These are phyloP conservation scores for Platanthera guangdongensis DNA, from an alignment of 106 monocot genomes.

Conservation along the genomic window DNA sequence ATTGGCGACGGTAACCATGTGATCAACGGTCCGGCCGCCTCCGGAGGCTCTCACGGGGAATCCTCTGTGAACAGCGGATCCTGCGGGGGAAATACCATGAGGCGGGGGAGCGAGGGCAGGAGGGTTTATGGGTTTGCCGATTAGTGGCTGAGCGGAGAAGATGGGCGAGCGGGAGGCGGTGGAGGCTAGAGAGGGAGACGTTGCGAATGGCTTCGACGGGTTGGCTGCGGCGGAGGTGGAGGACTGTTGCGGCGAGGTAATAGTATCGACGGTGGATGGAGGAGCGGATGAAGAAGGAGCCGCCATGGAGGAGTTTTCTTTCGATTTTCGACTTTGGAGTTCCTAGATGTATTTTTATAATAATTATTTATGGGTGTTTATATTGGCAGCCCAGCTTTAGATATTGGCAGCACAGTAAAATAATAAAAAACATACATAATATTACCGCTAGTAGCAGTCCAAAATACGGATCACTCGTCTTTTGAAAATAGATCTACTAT, in stretches of 20 bases:
- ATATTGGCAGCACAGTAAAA: too few species aligned
- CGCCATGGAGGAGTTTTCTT: not conserved
- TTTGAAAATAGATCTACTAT: too few species aligned
- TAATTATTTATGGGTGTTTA: too few species aligned
- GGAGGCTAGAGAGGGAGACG: not conserved
- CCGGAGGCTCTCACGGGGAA: slow-evolving; percentile 1
- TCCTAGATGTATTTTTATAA: too few species aligned
- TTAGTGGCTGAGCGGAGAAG: slow-evolving; percentile 2
- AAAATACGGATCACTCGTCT: too few species aligned
- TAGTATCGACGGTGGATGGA: not conserved
- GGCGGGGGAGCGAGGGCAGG: not conserved
- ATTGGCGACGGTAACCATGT: slow-evolving; percentile 15
- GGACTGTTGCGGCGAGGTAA: not conserved
- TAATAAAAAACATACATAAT: too few species aligned
- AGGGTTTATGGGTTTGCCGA: slow-evolving; percentile 3
- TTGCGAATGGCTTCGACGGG: not conserved
- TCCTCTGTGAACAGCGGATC: not conserved
- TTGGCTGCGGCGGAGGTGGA: not conserved
- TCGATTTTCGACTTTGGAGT: not conserved
- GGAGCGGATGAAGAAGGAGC: not conserved
- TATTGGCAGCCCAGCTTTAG: too few species aligned
- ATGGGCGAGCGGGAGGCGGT: slow-evolving; percentile 1
- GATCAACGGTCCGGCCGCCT: slow-evolving; percentile 2
- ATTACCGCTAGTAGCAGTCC: too few species aligned
- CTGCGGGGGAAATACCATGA: slow-evolving; percentile 2